These are phyloP conservation scores for Aspergillus sp. DNA, from an alignment of 2,329 filamentous ascomycete genomes.

Conservation along the genomic window DNA sequence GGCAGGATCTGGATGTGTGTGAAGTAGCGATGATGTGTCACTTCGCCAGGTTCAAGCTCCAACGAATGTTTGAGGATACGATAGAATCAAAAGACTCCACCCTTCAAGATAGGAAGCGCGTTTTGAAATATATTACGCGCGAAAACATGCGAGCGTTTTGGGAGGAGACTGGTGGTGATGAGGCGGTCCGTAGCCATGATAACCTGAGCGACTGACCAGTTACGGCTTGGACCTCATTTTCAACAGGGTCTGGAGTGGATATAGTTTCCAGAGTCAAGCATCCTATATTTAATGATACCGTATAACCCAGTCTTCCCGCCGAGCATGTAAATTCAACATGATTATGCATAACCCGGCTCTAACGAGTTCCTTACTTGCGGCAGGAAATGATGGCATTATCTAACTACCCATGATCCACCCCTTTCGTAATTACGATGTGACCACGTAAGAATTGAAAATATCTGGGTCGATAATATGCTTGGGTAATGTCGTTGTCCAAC, in stretches of 20 bases:
- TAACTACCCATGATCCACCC: too few relatives aligned
- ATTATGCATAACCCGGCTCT: background rate
- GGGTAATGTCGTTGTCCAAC: too few relatives aligned
- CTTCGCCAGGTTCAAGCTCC: background rate
- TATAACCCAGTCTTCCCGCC: background rate
- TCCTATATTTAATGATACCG: background rate
- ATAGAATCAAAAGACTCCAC: background rate
- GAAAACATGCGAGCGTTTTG: background rate
- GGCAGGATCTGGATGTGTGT: background rate
- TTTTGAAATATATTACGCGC: background rate
- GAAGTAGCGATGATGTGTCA: conserved; percentile 4
- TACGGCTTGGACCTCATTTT: background rate
- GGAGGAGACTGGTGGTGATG: background rate
- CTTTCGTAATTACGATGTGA: too few relatives aligned
- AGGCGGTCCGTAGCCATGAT: background rate
- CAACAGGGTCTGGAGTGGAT: background rate
- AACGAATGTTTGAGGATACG: background rate
- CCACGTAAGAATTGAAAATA: too few relatives aligned
- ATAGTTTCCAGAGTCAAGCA: background rate
- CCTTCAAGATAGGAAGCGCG: background rate
- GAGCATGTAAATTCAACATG: background rate
- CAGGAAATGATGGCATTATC: too few relatives aligned
- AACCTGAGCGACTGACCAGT: background rate
- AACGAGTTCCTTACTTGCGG: too few relatives aligned
- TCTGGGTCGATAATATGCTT: too few relatives aligned